These are phyloP conservation scores for Russula emetica DNA, from an alignment of 768 basidiomycete species.

Conservation along the genomic window DNA sequence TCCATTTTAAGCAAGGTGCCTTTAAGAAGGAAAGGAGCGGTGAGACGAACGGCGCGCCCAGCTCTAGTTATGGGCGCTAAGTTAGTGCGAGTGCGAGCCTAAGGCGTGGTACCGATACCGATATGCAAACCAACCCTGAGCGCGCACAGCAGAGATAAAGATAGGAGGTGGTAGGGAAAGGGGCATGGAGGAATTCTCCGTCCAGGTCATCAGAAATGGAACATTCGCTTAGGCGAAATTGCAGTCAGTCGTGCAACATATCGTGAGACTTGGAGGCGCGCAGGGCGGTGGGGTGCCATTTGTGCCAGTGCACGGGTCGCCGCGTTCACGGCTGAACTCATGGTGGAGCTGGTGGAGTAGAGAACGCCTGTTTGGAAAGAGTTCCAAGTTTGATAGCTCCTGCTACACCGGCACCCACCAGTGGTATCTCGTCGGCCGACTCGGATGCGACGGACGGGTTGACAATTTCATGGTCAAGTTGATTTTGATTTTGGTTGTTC, in stretches of 20 bases:
- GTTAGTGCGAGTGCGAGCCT: too few species aligned
- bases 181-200: neutral
- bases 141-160: neutral
- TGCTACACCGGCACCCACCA: too few species aligned
- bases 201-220: neutral
- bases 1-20: neutral
- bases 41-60: neutral
- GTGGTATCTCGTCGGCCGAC: neutral
- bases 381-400: neutral
- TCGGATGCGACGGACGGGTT: neutral
- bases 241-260: neutral
- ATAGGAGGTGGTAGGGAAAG: conserved; percentile 11
- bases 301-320: neutral
- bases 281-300: neutral
- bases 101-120: neutral
- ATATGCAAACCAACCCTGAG: too few species aligned
- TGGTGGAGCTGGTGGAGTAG: neutral
- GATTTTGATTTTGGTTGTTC: neutral
- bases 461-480: neutral
- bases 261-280: neutral
- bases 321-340: neutral
- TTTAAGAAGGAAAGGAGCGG: neutral
- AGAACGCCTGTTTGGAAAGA: conserved; percentile 1
- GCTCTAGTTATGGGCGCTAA: neutral
- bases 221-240: neutral